Base-by-base conservation (phyloP, 2,329 filamentous ascomycete species). In the Trichoderma hamatum region DNA sequence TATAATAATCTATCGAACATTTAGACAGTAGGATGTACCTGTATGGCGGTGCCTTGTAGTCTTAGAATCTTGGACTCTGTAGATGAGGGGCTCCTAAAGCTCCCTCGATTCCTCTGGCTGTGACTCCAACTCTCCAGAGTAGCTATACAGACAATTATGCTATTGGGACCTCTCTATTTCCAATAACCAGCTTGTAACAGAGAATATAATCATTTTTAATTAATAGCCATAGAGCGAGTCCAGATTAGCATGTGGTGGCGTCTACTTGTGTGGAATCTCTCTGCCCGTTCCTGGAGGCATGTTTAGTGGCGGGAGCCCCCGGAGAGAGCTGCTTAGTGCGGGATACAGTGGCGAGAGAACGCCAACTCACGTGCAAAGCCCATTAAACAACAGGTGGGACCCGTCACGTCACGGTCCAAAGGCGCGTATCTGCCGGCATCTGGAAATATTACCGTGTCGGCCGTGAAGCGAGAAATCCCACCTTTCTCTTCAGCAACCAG, bases 381-480 rank as follows among this genome's bases (percentile, higher is more conserved):
- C 49, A 75, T 74, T 74, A 72, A 73, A 71, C 26, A 26, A 34
- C 52, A 5, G 32, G 75, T 78, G 78, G 77, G 73, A 73, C 39
- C 10, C 59, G 74, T 79, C 79, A 78, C 78, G 79, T 81, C 79
- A 80, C 78, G 79, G 62, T 71, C 70, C 58, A 67, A 56, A 73
- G 73, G 73, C 79, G 79, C 79, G 79, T 79, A 63, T 67, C 30
- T 43, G 46, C 46, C 19, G 46, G 10, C 21, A 21, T 52, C 24
- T 55, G 52, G 43, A 52, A 68, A 61, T 60, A 67, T 63, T 60
- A 67, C 58, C 69, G 64, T 70, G 64, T 68, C 64, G 14, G 43
- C 39, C 24, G 24, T 19, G 26, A 26, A 24, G 39, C 10, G 28
- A 32, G 30, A 36, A 49, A 43, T 55, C 56, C 56, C 49, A 55